Conservation (phyloP, 129 eudicot genomes). For the Silybum marianum region DNA sequence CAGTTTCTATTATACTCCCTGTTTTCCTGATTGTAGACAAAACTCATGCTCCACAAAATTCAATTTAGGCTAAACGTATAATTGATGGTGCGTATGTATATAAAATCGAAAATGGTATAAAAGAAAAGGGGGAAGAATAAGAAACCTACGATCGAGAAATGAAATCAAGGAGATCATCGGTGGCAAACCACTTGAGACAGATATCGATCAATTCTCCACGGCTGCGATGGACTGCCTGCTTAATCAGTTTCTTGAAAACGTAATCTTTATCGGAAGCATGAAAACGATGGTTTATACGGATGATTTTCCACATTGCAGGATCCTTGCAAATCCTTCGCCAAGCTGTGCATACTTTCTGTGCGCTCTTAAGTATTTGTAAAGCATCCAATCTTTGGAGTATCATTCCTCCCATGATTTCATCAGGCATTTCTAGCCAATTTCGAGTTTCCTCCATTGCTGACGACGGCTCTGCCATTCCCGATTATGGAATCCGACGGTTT, state of each 20-base stretch:
- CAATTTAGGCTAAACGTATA: no score
- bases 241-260: slow-evolving; percentile 38
- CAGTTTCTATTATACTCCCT: no score
- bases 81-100: no score
- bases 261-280: slow-evolving; percentile 10
- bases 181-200: slow-evolving; percentile 38
- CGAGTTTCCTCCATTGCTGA: slow-evolving; percentile 18
- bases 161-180: slow-evolving; percentile 48
- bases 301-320: slow-evolving; percentile 59
- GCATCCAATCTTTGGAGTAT: slow-evolving; percentile 46
- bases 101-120: no score
- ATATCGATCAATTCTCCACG: slow-evolving; percentile 55
- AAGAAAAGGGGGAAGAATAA: no score
- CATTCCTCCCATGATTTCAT: slow-evolving; percentile 32
- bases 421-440: slow-evolving; percentile 67
- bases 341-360: slow-evolving; percentile 54
- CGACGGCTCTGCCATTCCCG: slow-evolving; percentile 27
- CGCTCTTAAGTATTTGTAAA: slow-evolving; percentile 45
- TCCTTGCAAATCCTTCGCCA: slow-evolving; percentile 61
- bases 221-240: slow-evolving; percentile 64
- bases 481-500: not conserved
- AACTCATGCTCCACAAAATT: no score
- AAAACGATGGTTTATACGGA: slow-evolving; percentile 24
- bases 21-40: no score
- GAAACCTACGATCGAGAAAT: slow-evolving; percentile 43